Conservation (phyloP, 2,329 filamentous ascomycete genomes). For the Gaeumannomyces tritici region DNA sequence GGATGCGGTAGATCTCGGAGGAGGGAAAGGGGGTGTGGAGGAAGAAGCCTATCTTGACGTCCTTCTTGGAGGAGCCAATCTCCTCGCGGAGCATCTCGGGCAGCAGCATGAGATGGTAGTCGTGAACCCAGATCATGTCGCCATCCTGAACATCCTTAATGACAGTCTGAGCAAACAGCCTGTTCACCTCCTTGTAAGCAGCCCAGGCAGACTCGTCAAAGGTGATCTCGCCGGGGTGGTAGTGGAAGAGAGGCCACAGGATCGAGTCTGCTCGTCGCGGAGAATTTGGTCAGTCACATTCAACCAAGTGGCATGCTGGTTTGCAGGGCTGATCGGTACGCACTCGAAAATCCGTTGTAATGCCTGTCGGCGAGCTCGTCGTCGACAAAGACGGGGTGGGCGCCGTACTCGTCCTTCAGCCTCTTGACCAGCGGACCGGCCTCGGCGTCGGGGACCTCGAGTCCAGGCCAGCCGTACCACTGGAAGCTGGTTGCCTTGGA, state of each 20-base stretch:
- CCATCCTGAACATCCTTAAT: slow-evolving; percentile 83
- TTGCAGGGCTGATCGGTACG: slow-evolving; percentile 19
- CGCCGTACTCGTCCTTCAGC: slow-evolving; percentile 78
- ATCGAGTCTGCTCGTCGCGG: slow-evolving; percentile 63
- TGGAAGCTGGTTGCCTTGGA: slow-evolving; percentile 90
- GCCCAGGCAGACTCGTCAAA: slow-evolving; percentile 94
- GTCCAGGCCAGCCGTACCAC: slow-evolving; percentile 97
- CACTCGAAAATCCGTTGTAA: slow-evolving; percentile 97
- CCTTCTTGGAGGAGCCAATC: slow-evolving; percentile 70
- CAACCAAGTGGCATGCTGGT: too few relatives aligned
- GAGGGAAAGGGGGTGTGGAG: slow-evolving; percentile 95
- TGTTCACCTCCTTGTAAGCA: slow-evolving; percentile 88
- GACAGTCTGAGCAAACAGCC: slow-evolving; percentile 81
- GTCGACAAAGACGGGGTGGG: slow-evolving; percentile 85
- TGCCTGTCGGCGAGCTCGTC: slow-evolving; percentile 90
- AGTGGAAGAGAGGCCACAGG: slow-evolving; percentile 97
- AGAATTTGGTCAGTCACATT: slow-evolving; percentile 3
- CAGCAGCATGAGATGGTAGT: slow-evolving; percentile 96
- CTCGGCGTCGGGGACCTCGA: slow-evolving; percentile 83
- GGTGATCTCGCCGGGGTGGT: slow-evolving; percentile 95
- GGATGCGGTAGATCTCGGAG: slow-evolving; percentile 91
- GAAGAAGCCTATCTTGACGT: slow-evolving; percentile 98
- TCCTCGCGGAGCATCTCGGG: slow-evolving; percentile 92
- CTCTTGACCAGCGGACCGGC: slow-evolving; percentile 63
- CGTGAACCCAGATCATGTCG: slow-evolving; percentile 95